Evolutionary conservation across 768 basidiomycete genomes (phyloP), one percentile per base, ranked within the genome.

Genomic region (Agrocybe praecox): DNA sequence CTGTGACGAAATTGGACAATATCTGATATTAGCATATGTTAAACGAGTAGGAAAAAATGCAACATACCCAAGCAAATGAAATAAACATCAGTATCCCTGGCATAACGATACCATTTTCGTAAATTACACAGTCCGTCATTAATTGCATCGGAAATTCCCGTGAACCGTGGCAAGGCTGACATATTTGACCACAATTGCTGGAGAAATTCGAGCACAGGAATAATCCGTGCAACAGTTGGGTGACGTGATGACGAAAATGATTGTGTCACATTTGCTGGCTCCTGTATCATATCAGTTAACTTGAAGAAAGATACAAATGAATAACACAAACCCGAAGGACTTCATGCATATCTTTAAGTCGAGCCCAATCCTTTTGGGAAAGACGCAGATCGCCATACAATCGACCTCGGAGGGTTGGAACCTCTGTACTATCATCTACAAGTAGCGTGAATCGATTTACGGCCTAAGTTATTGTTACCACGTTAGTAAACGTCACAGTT

Each of bases 21-120:
- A n/a, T n/a, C n/a, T n/a, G n/a, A n/a, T n/a, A n/a, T n/a, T n/a
- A n/a, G n/a, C n/a, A n/a, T n/a, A n/a, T n/a, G n/a, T n/a, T n/a
- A n/a, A n/a, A n/a, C n/a, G n/a, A n/a, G n/a, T n/a, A n/a, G n/a
- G n/a, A n/a, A n/a, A n/a, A n/a, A n/a, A n/a, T n/a, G n/a, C n/a
- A n/a, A n/a, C 52, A 12, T 19, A 46, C 52, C 52, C 6, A 53
- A 19, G 29, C 52, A 53, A 12, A 53, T 53, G 46, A 53, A 53
- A 19, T 53, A 53, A n/a, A 44, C 46, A 32, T 53, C 43, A 29
- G 26, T 53, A 11, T 53, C 52, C 17, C 45, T 44, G 45, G 46
- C 23, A 17, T 42, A 42, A 11, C 23, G n/a, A 46, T 53, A 46
- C 42, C 43, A 53, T 18, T 53, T 53, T 18, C n/a, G 24, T 2